These are phyloP conservation scores for Xylaria sp. DNA, from an alignment of 2,329 filamentous ascomycete species.

Conservation along the genomic window DNA sequence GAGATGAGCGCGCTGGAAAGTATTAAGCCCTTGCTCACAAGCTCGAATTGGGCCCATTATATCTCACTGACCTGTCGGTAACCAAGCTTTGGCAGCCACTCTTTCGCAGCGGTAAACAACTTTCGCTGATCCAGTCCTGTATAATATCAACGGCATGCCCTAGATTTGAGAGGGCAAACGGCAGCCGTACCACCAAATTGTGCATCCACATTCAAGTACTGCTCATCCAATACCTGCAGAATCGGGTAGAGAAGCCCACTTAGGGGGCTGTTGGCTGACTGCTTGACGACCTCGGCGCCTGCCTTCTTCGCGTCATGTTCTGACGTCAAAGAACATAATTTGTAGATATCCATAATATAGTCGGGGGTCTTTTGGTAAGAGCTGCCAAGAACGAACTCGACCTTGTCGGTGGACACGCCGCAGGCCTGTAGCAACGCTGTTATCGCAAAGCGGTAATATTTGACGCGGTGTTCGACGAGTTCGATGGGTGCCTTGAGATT, in stretches of 20 bases:
- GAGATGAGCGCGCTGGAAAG: constrained; percentile 60
- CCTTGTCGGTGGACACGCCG: constrained; percentile 76
- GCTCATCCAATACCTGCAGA: constrained; percentile 89
- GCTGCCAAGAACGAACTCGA: constrained; percentile 84
- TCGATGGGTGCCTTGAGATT: constrained; percentile 88
- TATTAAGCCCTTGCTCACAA: not conserved
- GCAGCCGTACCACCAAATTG: constrained; percentile 73
- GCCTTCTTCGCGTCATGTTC: constrained; percentile 74
- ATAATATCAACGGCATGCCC: constrained; percentile 2
- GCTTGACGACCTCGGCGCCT: constrained; percentile 93
- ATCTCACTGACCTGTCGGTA: constrained; percentile 61
- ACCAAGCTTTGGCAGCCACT: constrained; percentile 83
- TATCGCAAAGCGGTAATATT: constrained; percentile 83
- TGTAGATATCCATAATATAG: constrained; percentile 90
- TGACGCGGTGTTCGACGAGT: constrained; percentile 78
- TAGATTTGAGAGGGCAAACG: not conserved
- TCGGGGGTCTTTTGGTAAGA: constrained; percentile 75
- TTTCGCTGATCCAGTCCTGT: constrained; percentile 78
- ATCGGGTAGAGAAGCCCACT: constrained; percentile 81
- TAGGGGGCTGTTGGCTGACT: constrained; percentile 76
- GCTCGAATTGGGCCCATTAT: not conserved
- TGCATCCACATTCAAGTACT: constrained; percentile 84
- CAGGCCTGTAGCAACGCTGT: constrained; percentile 76
- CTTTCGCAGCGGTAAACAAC: constrained; percentile 84
- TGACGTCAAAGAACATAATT: constrained; percentile 74